Evolutionary conservation across 805 yeast genomes (phyloP).

Genomic region (Priceomyces carsonii): DNA sequence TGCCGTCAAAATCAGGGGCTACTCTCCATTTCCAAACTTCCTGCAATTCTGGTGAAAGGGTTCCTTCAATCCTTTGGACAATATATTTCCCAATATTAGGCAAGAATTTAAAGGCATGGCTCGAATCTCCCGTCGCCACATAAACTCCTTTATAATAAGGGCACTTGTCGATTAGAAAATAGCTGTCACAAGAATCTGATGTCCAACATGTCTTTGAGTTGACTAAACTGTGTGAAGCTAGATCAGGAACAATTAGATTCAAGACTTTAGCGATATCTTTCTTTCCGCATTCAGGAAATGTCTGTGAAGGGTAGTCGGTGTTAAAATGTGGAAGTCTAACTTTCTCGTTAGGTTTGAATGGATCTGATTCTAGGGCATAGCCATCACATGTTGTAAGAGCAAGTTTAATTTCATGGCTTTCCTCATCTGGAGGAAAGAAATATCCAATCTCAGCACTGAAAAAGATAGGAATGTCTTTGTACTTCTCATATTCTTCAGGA

Average conservation of each 20-base stretch:
- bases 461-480: constrained; percentile 40
- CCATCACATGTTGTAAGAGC: constrained; percentile 30
- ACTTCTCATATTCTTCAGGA: constrained; percentile 32
- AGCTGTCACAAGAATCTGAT: constrained; percentile 33
- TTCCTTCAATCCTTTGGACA: background rate
- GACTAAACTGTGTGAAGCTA: constrained; percentile 25
- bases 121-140: constrained; percentile 36
- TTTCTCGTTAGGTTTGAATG: constrained; percentile 8
- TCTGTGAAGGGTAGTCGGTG: constrained; percentile 23
- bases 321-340: constrained; percentile 36
- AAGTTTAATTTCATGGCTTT: constrained; percentile 32
- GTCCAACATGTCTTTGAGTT: constrained; percentile 28
- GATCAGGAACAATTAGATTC: constrained; percentile 36
- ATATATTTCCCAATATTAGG: constrained; percentile 33
- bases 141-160: constrained; percentile 32
- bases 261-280: constrained; percentile 24
- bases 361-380: constrained; percentile 14
- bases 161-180: constrained; percentile 31
- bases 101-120: constrained; percentile 38
- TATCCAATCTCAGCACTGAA: constrained; percentile 45
- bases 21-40: constrained; percentile 3
- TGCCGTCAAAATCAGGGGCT: constrained; percentile 1
- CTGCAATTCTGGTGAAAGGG: background rate
- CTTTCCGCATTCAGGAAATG: constrained; percentile 33
- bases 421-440: constrained; percentile 48